Percentiles rank a stretch among this genome's conserved stretches.
phyloP scores from a whole-genome alignment of 768 basidiomycete species.

The Boletus sp. region DNA sequence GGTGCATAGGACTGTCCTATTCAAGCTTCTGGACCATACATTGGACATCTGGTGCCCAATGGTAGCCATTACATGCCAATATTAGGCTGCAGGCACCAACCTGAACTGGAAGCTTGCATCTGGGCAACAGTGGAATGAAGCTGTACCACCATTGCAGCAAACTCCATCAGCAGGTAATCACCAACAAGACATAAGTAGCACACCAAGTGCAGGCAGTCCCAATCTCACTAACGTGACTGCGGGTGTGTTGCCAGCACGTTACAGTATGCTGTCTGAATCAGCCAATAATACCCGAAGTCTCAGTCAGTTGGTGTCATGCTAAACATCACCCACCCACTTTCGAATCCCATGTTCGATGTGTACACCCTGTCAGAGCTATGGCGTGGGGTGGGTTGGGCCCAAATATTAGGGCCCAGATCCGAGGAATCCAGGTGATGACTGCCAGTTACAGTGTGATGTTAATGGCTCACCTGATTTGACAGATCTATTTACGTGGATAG shows the following conservation, averaged over 20 bases:
- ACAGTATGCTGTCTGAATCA: slow-evolving; percentile 58
- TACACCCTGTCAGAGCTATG: no score
- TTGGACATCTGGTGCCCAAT: slow-evolving; percentile 30
- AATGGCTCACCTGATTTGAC: no score
- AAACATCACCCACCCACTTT: no score
- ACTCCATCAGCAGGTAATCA: slow-evolving; percentile 21
- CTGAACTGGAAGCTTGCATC: slow-evolving; percentile 39
- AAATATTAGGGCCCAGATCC: no score
- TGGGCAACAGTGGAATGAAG: slow-evolving; percentile 40
- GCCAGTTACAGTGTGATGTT: no score
- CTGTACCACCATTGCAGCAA: slow-evolving; percentile 24
- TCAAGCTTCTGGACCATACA: slow-evolving; percentile 27
- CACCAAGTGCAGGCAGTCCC: slow-evolving; percentile 37
- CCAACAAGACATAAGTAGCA: slow-evolving; percentile 23
- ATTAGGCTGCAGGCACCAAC: slow-evolving; percentile 19
- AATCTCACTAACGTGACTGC: slow-evolving; percentile 33
- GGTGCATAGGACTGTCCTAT: slow-evolving; percentile 38
- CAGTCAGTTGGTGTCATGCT: slow-evolving; percentile 34
- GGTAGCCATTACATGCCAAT: slow-evolving; percentile 32
- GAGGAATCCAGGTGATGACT: no score
- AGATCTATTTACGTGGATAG: no score
- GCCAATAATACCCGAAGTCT: slow-evolving; percentile 54
- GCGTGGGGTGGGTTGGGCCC: no score
- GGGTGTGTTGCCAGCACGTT: slow-evolving; percentile 37
- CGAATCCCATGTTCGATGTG: no score